Evolutionary conservation across 768 basidiomycete species (phyloP), one percentile per base, ranked within the genome.

Genomic region (Russula dissimulans): DNA sequence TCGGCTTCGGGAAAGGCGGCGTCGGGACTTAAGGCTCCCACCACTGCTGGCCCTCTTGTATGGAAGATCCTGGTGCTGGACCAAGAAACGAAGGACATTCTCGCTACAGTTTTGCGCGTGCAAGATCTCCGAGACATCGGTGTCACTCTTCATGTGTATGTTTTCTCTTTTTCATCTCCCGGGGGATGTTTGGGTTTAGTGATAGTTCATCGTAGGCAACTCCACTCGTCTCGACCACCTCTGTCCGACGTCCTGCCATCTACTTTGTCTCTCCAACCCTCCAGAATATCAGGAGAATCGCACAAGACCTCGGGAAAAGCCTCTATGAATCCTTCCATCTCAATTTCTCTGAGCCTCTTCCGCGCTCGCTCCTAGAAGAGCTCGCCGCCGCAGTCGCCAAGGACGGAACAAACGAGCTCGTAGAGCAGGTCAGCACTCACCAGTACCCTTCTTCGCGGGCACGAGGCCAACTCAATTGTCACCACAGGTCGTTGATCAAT

Each of bases 21-120:
- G 14, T 70, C 79, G 10, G 70, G 76, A n/a, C 69, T 76, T 60
- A 86, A 84, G 65, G 71, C 77, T 3, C 75, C 82, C 1, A 72
- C 79, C 7, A 72, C 79, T 31, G 78, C 79, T n/a, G n/a, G n/a
- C n/a, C n/a, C n/a, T 34, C 84, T 92, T 5, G 85, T 97, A 5
- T 99, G 97, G 95, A 99, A 99, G 73, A 86, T 98, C 14, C 76
- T 99, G 10, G 87, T 99, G 1, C 77, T 99, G 56, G 97, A 99
- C 72, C 92, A 97, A 69, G 82, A 88, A 67, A 95, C 93, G 26
- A 97, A 98, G 72, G 97, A 98, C 71, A 86, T 98, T 22, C 79
- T 99, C 41, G 97, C 97, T 15, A 98, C 95, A 1, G 89, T 93
- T 18, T 75, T 99, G 65, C 84, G 95, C 56, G 97, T 99, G 7